Percentiles rank a stretch among this genome's conserved stretches.
Conservation (phyloP, 1,139 yeast genomes). For the Nakaseomyces nivariensis region DNA sequence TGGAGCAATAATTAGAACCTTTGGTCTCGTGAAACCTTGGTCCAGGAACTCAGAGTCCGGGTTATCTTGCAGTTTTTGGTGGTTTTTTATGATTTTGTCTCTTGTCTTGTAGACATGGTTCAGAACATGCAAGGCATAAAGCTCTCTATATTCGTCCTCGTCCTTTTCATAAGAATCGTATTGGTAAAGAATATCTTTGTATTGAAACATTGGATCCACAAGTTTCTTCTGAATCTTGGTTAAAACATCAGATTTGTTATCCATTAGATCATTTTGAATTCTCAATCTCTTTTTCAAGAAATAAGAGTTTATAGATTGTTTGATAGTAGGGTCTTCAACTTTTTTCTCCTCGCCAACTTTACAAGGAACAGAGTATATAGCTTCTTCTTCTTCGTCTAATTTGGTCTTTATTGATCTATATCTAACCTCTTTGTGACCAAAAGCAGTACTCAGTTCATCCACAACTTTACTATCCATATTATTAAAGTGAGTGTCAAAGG, state of each 20-base stretch:
- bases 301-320: slow-evolving; percentile 24
- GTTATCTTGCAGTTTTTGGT: slow-evolving; percentile 42
- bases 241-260: slow-evolving; percentile 18
- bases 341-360: slow-evolving; percentile 6
- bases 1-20: slow-evolving; percentile 72
- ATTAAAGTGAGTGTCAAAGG: slow-evolving; percentile 71
- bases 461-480: slow-evolving; percentile 38
- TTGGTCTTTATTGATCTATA: slow-evolving; percentile 16
- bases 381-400: slow-evolving; percentile 12
- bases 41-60: slow-evolving; percentile 53
- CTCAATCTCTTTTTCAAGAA: slow-evolving; percentile 29
- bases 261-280: slow-evolving; percentile 20
- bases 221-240: slow-evolving; percentile 35
- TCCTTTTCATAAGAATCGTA: slow-evolving; percentile 36
- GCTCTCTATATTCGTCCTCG: slow-evolving; percentile 44
- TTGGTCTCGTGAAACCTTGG: slow-evolving; percentile 94
- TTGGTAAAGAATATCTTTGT: slow-evolving; percentile 64
- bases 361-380: slow-evolving; percentile 21
- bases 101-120: slow-evolving; percentile 84
- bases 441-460: slow-evolving; percentile 26
- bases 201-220: slow-evolving; percentile 57
- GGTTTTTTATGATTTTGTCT: slow-evolving; percentile 69
- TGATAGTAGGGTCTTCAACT: slow-evolving; percentile 13
- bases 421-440: slow-evolving; percentile 13
- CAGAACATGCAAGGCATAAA: slow-evolving; percentile 61